These are phyloP conservation scores for Sisymbrium irio DNA, from an alignment of 345 rosid genomes.

Conservation along the genomic window DNA sequence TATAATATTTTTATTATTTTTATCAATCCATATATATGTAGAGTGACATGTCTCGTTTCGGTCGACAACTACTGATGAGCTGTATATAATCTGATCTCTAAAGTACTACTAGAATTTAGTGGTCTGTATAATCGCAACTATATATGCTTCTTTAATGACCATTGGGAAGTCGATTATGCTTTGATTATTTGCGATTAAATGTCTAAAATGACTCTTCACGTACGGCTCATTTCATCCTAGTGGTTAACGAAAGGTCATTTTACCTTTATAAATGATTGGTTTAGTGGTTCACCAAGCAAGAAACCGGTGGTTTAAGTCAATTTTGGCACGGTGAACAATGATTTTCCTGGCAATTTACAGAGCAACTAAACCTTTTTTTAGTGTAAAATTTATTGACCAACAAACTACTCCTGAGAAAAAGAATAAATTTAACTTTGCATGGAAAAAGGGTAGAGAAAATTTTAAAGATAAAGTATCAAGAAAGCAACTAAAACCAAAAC, in stretches of 20 bases:
- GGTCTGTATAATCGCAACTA: constrained; percentile 5
- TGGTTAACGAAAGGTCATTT: constrained; percentile 30
- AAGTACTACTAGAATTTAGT: background rate
- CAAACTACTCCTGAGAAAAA: background rate
- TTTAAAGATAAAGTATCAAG: background rate
- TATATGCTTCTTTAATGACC: background rate
- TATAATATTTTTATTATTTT: constrained; percentile 2
- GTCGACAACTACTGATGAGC: constrained; percentile 28
- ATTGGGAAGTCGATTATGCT: background rate
- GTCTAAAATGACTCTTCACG: constrained; percentile 29
- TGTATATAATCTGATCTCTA: background rate
- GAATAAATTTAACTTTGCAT: background rate
- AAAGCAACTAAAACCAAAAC: background rate
- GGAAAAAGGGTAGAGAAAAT: background rate
- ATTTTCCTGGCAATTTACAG: background rate
- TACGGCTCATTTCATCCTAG: constrained; percentile 14
- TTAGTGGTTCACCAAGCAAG: constrained; percentile 2
- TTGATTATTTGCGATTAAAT: background rate
- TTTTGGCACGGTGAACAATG: background rate
- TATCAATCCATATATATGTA: constrained; percentile 13
- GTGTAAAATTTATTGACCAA: background rate
- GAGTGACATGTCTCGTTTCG: constrained; percentile 23
- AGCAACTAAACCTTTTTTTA: background rate
- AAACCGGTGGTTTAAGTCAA: constrained; percentile 2
- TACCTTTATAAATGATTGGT: constrained; percentile 17